Conservation (phyloP, 495 filamentous ascomycete species). For the Trichocladium uniseriatum region DNA sequence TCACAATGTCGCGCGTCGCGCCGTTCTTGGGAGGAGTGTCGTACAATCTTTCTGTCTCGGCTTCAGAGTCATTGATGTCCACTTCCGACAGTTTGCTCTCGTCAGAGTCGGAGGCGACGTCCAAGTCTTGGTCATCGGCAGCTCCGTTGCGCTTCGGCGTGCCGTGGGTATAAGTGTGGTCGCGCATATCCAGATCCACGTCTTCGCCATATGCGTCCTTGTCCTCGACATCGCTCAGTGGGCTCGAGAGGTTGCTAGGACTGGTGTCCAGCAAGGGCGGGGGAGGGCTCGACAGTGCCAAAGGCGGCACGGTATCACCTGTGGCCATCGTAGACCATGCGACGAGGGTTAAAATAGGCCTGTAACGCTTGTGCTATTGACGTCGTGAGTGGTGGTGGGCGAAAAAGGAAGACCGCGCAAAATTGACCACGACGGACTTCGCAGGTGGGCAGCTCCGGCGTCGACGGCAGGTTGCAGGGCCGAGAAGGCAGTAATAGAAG, state of each 20-base stretch:
- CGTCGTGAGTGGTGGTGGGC: constrained; percentile 8
- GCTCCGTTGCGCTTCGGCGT: constrained; percentile 49
- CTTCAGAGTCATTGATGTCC: constrained; percentile 82
- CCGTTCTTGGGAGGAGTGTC: constrained; percentile 74
- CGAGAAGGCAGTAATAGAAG: background rate
- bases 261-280: constrained; percentile 31
- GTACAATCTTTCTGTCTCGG: constrained; percentile 91
- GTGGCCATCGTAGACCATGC: constrained; percentile 35
- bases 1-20: constrained; percentile 54
- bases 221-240: constrained; percentile 90
- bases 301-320: constrained; percentile 35
- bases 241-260: constrained; percentile 44
- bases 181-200: constrained; percentile 33
- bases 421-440: constrained; percentile 15
- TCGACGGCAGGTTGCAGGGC: constrained; percentile 13
- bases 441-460: constrained; percentile 17
- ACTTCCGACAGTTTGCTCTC: constrained; percentile 44
- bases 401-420: constrained; percentile 19
- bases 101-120: constrained; percentile 24
- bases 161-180: constrained; percentile 4
- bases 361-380: constrained; percentile 10
- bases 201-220: constrained; percentile 43
- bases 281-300: constrained; percentile 38
- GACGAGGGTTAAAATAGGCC: background rate
- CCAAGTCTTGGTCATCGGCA: constrained; percentile 33